These are phyloP conservation scores for Cyberlindnera amylophila DNA, from an alignment of 805 yeast genomes.

Conservation along the genomic window DNA sequence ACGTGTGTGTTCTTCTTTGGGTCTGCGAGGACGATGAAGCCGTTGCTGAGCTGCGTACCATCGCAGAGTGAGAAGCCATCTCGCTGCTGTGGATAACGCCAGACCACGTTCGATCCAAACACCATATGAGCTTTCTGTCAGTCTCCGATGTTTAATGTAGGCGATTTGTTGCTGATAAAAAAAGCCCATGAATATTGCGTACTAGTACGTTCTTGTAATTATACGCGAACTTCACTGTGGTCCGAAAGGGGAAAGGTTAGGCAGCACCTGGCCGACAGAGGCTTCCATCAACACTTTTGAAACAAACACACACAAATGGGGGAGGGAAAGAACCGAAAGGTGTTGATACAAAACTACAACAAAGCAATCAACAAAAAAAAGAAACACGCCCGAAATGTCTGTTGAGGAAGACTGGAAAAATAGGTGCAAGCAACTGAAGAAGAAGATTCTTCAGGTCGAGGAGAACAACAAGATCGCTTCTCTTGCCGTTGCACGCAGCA, in stretches of 20 bases:
- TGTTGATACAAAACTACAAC: too few species aligned
- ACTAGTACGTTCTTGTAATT: too few species aligned
- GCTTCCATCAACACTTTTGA: too few species aligned
- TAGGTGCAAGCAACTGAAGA: conserved; percentile 69
- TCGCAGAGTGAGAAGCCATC: conserved; percentile 31
- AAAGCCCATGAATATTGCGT: too few species aligned
- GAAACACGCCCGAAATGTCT: conserved; percentile 2
- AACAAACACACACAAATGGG: too few species aligned
- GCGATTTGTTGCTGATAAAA: background rate
- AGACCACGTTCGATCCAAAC: conserved; percentile 28
- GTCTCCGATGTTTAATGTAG: background rate
- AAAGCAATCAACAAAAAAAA: background rate
- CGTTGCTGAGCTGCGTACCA: conserved; percentile 29
- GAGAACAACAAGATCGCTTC: conserved; percentile 73
- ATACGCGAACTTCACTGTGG: too few species aligned
- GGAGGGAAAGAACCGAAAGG: too few species aligned
- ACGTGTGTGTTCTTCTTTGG: conserved; percentile 14
- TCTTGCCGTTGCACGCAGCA: conserved; percentile 72
- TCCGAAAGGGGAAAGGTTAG: too few species aligned
- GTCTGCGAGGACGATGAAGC: conserved; percentile 28
- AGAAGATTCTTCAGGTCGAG: conserved; percentile 67
- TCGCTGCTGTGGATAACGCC: conserved; percentile 31
- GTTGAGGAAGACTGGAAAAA: conserved; percentile 41
- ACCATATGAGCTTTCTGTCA: conserved; percentile 14
- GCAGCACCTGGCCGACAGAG: too few species aligned